Evolutionary conservation across 1,284 basidiomycete genomes (phyloP), one percentile per base, ranked within the genome.

Genomic region (Clitocybe nebularis): DNA sequence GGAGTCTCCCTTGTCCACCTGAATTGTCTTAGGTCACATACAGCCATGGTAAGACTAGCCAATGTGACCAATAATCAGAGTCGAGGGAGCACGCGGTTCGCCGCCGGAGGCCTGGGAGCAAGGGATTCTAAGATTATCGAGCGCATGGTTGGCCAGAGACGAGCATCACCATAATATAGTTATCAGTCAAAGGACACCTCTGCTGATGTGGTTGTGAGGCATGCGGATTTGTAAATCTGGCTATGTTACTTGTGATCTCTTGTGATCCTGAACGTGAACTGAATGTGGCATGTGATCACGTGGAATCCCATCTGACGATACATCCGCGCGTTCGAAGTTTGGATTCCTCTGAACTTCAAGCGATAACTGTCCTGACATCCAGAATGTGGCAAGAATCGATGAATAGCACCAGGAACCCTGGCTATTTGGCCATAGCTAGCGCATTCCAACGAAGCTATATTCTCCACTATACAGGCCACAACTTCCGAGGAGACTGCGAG

Each of bases 201-300:
- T 10, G 11, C 14, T 29, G 3, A 8, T 8, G 26, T 29, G 14
- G 6, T 8, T n/a, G 14, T 16, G 29, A 32, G 29, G 19, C 29
- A 32, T 17, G 29, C 29, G 29, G 29, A n/a, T n/a, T n/a, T n/a
- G 5, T 17, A 16, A 32, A 32, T 32, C 14, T n/a, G n/a, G n/a
- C n/a, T n/a, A n/a, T n/a, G n/a, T n/a, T n/a, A n/a, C n/a, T n/a
- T n/a, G n/a, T n/a, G n/a, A n/a, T n/a, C n/a, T n/a, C n/a, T n/a
- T n/a, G n/a, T 32, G 13, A 13, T n/a, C 28, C 16, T 30, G 11
- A 11, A 14, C 28, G 28, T 14, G 28, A 32, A 32, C n/a, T n/a
- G n/a, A n/a, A n/a, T n/a, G n/a, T n/a, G n/a, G n/a, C 29, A 32
- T 32, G 29, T 32, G 29, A 32, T 32, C 29, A 32, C 29, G 29